Base-by-base conservation (phyloP, 495 filamentous ascomycete species). In the Xylaria telfairii region DNA sequence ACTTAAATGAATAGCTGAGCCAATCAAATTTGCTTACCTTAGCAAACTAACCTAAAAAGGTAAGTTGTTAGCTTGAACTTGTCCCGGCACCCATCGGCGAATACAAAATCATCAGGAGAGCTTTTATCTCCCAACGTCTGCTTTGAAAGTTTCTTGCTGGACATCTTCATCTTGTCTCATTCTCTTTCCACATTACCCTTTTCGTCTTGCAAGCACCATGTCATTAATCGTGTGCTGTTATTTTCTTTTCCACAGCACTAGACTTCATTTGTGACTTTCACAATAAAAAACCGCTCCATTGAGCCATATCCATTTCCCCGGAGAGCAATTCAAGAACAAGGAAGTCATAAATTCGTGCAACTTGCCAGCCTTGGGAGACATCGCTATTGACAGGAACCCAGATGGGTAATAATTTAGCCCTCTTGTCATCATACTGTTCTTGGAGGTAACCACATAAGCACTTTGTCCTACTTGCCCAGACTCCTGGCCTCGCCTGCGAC, bases 401-500 rank as follows among this genome's bases (percentile, higher is more conserved):
- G n/a, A 49, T 15, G 34, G 10, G 28, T 0, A 46, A 49, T 21
- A 44, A 6, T 32, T 28, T 44, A 8, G 19, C 12, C 21, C 2
- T 12, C 17, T 13, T 21, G 32, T 4, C 1, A 19, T 42, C 4
- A 12, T 0, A 42, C 30, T 26, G 41, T 49, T 21, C 39, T 9
- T 19, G 13, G 49, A n/a, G 4, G 4, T 17, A 30, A 57, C 4
- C 26, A 9, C 4, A 15, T 37, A 47, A 37, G 13, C 21, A n/a
- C 19, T 30, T 28, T 17, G 19, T 17, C 37, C 57, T 70, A 66
- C 26, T 82, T 69, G 0, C 80, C 83, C 17, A 83, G 59, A 12
- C 17, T 65, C 75, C 78, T 77, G 3, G 83, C 84, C 81, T 90
- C 87, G 32, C 76, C 67, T 21, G 86, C 82, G 26, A 91, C 85